Base-by-base conservation (phyloP, 2,329 filamentous ascomycete species). In the Fusarium lyarnte region DNA sequence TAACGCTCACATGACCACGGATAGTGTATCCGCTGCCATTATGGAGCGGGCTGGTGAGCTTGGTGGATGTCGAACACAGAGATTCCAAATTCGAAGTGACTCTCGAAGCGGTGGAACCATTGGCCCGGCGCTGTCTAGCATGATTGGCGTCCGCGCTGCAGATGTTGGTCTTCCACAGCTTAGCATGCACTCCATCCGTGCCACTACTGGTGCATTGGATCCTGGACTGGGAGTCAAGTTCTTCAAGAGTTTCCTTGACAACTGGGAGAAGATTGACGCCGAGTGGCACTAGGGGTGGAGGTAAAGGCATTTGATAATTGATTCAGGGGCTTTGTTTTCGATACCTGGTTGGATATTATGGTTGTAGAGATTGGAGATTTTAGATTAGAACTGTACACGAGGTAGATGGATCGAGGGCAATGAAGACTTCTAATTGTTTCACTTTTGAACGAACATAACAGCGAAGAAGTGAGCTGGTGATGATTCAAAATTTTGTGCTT, bases 1-100 rank as follows among this genome's bases (percentile, higher is more conserved):
- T 57, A 98, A 98, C 78, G 96, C 94, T 8, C 94, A 98, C 84
- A 97, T 98, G 93, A 97, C 95, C 7, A 98, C 95, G 6, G 95
- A 98, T 79, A 90, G 92, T 61, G 90, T 97, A 23, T 96, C 93
- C 16, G 93, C 93, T 8, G 91, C 94, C 8, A 89, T 98, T 67
- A 85, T 98, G 39, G 89, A 92, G 74, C 89, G 93, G 31, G 89
- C 97, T 42, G 95, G 94, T 12, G 91, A 94, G 74, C 90, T 93
- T 66, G 88, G 87, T 69, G 93, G 86, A 55, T 90, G 89, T 63
- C 89, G 87, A 52, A 87, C 97, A 59, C 96, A 98, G 83, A 86
- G 93, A 10, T 98, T 98, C 87, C 94, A 97, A 87, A 98, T 98
- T 80, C 87, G 96, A 63, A 99, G 98, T 80, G 96, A 98, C 82